Evolutionary conservation across 306 rosid genomes (phyloP).

Genomic region (Luffa aegyptiaca): DNA sequence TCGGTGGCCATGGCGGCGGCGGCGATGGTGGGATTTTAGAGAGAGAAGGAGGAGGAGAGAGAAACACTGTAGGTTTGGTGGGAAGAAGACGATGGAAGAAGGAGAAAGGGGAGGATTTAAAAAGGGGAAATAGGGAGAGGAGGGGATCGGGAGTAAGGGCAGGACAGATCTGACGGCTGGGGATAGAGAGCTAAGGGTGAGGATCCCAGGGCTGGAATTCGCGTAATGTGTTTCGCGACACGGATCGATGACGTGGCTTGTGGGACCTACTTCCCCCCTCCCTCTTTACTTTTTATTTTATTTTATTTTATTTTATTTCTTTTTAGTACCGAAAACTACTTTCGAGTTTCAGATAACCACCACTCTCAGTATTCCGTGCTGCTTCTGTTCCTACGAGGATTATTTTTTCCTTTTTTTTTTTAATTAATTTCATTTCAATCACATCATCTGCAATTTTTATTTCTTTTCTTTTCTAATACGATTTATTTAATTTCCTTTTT

Average conservation of each 20-base stretch:
- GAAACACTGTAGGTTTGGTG: conserved; percentile 20
- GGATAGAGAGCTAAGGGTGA: not conserved
- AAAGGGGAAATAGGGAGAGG: conserved; percentile 18
- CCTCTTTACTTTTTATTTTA: not conserved
- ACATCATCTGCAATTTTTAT: not conserved
- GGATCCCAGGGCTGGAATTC: conserved; percentile 11
- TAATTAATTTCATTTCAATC: not conserved
- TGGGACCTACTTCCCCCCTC: not conserved
- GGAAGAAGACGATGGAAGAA: conserved; percentile 6
- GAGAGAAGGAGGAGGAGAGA: not conserved
- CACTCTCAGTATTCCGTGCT: conserved; percentile 9
- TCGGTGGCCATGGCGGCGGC: conserved; percentile 26
- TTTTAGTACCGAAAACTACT: not conserved
- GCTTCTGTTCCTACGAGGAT: not conserved
- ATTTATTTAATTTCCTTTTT: not conserved
- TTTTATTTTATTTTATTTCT: not conserved
- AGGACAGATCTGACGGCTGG: conserved; percentile 29
- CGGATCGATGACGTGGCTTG: conserved; percentile 35
- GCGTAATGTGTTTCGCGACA: not conserved
- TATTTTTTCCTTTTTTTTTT: not conserved
- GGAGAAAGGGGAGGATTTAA: conserved; percentile 24
- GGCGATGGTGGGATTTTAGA: conserved; percentile 14
- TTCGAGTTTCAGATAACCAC: not conserved
- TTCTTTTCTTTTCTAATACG: not conserved
- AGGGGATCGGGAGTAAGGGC: conserved; percentile 1